Evolutionary conservation across 306 rosid species (phyloP), one percentile per base, ranked within the genome.

Genomic region (Citrullus mucosospermus): DNA sequence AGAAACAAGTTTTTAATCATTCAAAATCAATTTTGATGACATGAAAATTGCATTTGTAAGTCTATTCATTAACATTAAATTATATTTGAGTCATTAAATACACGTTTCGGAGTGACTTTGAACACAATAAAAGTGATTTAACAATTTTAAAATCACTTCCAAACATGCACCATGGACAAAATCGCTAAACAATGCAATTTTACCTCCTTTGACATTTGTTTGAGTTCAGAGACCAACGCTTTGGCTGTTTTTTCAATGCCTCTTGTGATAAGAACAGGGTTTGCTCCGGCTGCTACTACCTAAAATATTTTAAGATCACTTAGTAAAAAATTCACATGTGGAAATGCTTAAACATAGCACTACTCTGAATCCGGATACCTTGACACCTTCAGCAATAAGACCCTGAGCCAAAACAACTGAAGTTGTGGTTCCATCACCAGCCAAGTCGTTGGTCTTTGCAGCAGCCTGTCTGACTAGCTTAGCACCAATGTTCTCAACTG

Each of bases 251-350:
- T 96, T 85, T 96, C 99, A 83, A 96, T 96, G 58, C 99, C 99
- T 28, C 99, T 91, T 10, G 99, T 96, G 80, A 96, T 96, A 20
- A 96, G 87, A 68, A 96, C 99, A 43, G 99, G 99, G 86, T 96
- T 96, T 15, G 98, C 97, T 78, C 99, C 99, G 71, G 99, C 99
- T 8, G 99, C 99, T 16, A 96, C 98, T 43, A 96, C 98, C 99
- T 95, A 83, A 18, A 80, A 55, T 15, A 57, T 78, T 61, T 79
- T 79, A 22, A 17, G 67, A 57, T 1, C 36, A 36, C 72, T 73
- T 22, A 81, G 68, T 71, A 60, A 56, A 56, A 72, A 17, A 55
- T 38, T 17, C 51, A 39, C 4, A 16, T 53, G 18, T 38, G 46
- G 28, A 28, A 18, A 8, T 60, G 46, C 62, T 48, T 11, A 44